These are phyloP conservation scores for Colletotrichum sp. DNA, from an alignment of 2,329 filamentous ascomycete species.

Conservation along the genomic window DNA sequence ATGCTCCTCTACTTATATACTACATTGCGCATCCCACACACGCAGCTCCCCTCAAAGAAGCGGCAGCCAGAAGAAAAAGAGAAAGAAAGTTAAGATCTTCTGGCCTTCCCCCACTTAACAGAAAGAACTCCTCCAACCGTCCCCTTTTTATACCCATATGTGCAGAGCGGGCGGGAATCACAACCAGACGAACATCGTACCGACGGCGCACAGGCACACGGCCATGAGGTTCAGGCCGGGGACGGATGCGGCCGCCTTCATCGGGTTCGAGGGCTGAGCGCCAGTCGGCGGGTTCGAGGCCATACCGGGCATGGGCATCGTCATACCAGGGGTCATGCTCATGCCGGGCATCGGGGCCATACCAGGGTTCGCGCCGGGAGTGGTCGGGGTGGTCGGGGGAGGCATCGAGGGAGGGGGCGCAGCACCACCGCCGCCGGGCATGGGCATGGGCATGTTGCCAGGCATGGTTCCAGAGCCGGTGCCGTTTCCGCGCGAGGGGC, in stretches of 20 bases:
- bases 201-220: not conserved
- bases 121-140: not conserved
- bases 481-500: not conserved
- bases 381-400: not conserved
- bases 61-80: not conserved
- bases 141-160: not conserved
- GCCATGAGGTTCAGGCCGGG: not conserved
- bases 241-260: not conserved
- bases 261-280: conserved; percentile 8
- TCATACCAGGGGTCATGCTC: conserved; percentile 11
- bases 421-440: not conserved
- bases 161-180: not conserved
- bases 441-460: not conserved
- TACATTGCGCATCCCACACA: not conserved
- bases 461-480: not conserved
- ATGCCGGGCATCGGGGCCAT: conserved; percentile 12
- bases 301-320: conserved; percentile 9
- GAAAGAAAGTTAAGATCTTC: not conserved
- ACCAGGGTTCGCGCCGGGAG: not conserved
- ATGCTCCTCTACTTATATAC: conserved; percentile 20
- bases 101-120: not conserved
- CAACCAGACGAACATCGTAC: conserved; percentile 2
- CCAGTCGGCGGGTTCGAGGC: not conserved
- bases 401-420: not conserved
- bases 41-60: not conserved